Evolutionary conservation across 2,329 filamentous ascomycete genomes (phyloP), one percentile per base, ranked within the genome.

Genomic region (Simplicillium aogashimaense): DNA sequence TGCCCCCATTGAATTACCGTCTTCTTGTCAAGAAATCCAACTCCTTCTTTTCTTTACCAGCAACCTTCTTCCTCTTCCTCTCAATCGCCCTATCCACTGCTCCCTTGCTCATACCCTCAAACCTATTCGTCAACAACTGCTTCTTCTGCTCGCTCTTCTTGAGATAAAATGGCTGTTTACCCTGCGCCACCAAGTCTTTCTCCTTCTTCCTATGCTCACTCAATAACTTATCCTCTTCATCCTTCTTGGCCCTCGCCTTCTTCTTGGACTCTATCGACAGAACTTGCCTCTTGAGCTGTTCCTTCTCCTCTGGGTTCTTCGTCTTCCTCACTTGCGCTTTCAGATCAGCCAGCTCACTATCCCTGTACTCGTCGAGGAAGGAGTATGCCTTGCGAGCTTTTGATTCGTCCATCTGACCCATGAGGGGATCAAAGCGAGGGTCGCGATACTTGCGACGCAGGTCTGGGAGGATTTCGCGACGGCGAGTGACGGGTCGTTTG

Each of bases 111-210:
- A 97, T 83, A 44, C 76, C 75, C 51, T 81, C 75, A 62, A 85
- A 95, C 57, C 83, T 78, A 52, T 92, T 81, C 55, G 85, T 69
- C 46, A 95, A 67, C 41, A 88, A 70, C 61, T 82, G 70, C 70
- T 90, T 87, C 80, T 92, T 94, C 69, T 92, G 77, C 65, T 95
- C 90, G 55, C 81, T 79, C 67, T 81, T 82, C 76, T 98, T 98
- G 53, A 97, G 67, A 63, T 86, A 97, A 65, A 88, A 98, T 0
- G 92, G 90, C 57, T 75, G 78, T 77, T 95, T 95, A 45, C 92
- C 92, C 65, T 94, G 77, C 52, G 79, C 79, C 38, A 97, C 80
- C 45, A 85, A 66, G 58, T 89, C 83, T 65, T 86, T 88, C 70
- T 98, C 92, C 59, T 80, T 73, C 64, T 76, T 76, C 54, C 83